Percentiles rank a stretch among this genome's conserved stretches.
These are phyloP conservation scores for Sungouiella thailandica DNA, from an alignment of 805 yeast species.

Conservation along the genomic window DNA sequence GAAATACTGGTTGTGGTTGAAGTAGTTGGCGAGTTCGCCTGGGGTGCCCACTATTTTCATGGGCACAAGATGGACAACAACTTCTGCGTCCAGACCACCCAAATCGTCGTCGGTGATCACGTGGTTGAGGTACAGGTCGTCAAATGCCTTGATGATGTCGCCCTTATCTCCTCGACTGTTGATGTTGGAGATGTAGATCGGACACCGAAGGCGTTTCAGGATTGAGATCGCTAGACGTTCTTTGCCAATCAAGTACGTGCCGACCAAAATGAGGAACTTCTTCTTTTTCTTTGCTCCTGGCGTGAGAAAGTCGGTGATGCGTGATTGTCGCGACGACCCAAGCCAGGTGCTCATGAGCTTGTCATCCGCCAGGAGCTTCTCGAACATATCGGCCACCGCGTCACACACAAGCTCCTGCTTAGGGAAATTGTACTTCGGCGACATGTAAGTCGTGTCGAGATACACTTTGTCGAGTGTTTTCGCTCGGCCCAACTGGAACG, in stretches of 20 bases:
- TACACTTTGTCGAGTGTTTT: constrained; percentile 56
- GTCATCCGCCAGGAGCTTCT: constrained; percentile 21
- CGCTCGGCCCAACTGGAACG: constrained; percentile 11
- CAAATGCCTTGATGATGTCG: constrained; percentile 41
- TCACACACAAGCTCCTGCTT: constrained; percentile 65
- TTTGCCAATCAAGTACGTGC: constrained; percentile 90
- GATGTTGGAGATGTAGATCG: constrained; percentile 48
- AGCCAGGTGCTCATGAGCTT: constrained; percentile 27
- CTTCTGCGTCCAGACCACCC: constrained; percentile 32
- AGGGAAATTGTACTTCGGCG: constrained; percentile 73
- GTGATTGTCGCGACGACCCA: constrained; percentile 30
- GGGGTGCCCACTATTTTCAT: constrained; percentile 51
- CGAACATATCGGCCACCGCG: constrained; percentile 51
- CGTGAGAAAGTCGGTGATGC: constrained; percentile 35
- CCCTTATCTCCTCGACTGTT: constrained; percentile 40
- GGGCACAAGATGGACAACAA: constrained; percentile 65
- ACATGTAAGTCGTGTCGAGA: constrained; percentile 86
- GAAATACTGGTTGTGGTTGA: constrained; percentile 40
- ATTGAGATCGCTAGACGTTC: constrained; percentile 74
- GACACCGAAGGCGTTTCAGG: constrained; percentile 47
- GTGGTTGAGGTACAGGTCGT: constrained; percentile 36
- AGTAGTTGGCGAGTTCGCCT: constrained; percentile 44
- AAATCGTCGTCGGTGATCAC: constrained; percentile 28
- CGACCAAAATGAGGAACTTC: constrained; percentile 60
- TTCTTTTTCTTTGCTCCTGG: constrained; percentile 15